phyloP scores from a whole-genome alignment of 305 asterid genomes.

The Fraxinus baroniana region DNA sequence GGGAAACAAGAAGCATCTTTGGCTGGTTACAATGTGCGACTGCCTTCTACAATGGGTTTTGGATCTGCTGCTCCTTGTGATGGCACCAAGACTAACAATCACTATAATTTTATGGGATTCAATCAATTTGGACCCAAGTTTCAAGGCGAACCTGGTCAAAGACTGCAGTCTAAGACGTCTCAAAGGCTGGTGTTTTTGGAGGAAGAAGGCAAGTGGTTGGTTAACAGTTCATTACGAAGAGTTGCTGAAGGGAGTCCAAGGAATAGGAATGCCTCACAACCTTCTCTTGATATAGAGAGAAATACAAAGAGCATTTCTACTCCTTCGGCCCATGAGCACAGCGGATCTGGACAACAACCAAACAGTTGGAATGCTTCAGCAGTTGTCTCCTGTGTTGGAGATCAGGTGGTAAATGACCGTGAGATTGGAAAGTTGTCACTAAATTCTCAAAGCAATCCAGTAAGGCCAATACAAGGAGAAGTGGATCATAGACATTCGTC shows the following conservation, averaged over 20 bases:
- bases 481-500: background rate
- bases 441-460: background rate
- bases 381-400: background rate
- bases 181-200: slow-evolving; percentile 42
- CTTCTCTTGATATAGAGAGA: slow-evolving; percentile 42
- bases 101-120: slow-evolving; percentile 27
- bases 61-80: slow-evolving; percentile 36
- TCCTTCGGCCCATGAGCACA: slow-evolving; percentile 36
- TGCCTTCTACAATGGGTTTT: slow-evolving; percentile 38
- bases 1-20: slow-evolving; percentile 40
- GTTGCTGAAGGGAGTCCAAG: slow-evolving; percentile 41
- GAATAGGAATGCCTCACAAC: slow-evolving; percentile 41
- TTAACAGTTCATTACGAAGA: slow-evolving; percentile 30
- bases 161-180: slow-evolving; percentile 39
- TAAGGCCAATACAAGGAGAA: background rate
- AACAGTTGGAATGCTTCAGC: slow-evolving; percentile 43
- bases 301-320: slow-evolving; percentile 33
- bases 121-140: slow-evolving; percentile 44
- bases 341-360: slow-evolving; percentile 40
- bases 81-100: slow-evolving; percentile 30
- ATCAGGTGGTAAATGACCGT: background rate
- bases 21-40: slow-evolving; percentile 32
- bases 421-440: background rate
- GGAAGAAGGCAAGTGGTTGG: slow-evolving; percentile 47
- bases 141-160: slow-evolving; percentile 43